Evolutionary conservation across 2,329 filamentous ascomycete genomes (phyloP).

Genomic region (Apiospora rasikravindrae): DNA sequence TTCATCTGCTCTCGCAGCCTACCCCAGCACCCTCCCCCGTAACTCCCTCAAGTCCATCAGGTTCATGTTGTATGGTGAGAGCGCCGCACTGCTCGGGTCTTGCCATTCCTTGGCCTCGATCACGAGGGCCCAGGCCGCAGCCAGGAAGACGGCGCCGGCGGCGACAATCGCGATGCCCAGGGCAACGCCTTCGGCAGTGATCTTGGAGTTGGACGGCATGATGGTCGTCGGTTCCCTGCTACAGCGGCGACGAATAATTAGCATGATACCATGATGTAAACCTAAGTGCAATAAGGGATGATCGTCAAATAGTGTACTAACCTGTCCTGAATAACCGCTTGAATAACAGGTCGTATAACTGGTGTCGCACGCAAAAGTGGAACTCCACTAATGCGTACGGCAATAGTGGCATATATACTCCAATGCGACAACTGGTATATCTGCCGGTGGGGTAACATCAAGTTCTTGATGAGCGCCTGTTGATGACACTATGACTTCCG

Average conservation of each 20-base stretch:
- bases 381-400: too few species aligned
- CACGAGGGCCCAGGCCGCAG: not conserved
- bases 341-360: not conserved
- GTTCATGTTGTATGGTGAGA: not conserved
- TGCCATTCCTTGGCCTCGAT: not conserved
- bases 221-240: not conserved
- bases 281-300: not conserved
- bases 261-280: not conserved
- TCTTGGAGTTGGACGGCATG: not conserved
- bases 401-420: too few species aligned
- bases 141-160: not conserved
- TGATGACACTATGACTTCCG: not conserved
- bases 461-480: not conserved
- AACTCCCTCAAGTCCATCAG: conserved; percentile 1
- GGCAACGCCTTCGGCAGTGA: not conserved
- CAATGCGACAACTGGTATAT: not conserved
- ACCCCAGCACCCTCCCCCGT: not conserved
- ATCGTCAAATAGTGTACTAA: not conserved
- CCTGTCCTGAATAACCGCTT: not conserved
- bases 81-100: conserved; percentile 2
- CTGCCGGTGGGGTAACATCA: not conserved
- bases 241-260: not conserved
- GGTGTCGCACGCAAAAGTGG: too few species aligned
- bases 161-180: not conserved
- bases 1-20: not conserved